Percentiles rank a stretch among this genome's conserved stretches.
phyloP scores from a whole-genome alignment of 192 early-diverging fungal species.

The Rhizophlyctis rosea region DNA sequence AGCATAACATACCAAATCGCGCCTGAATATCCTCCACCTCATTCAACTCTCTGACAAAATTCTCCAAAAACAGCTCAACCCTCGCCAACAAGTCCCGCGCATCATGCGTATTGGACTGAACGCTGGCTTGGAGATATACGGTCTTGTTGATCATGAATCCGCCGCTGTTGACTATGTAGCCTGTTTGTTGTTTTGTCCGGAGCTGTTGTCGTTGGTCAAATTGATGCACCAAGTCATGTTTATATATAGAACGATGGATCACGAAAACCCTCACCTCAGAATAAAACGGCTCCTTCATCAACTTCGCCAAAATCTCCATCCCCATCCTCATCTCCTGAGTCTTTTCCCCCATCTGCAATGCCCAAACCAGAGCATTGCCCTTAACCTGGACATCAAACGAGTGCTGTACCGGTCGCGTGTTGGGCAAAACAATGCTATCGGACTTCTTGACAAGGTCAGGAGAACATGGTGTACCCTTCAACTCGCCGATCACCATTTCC shows the following conservation, averaged over 20 bases:
- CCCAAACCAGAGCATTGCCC: conserved; percentile 38
- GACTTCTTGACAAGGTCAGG: conserved; percentile 7
- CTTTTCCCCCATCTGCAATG: conserved; percentile 7
- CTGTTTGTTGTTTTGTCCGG: conserved; percentile 39
- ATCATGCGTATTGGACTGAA: conserved; percentile 38
- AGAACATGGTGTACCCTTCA: conserved; percentile 18
- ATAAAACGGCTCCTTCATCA: conserved; percentile 45
- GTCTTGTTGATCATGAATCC: conserved; percentile 18
- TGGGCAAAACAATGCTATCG: conserved; percentile 7
- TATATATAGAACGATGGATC: too few species aligned
- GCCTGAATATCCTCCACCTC: not conserved
- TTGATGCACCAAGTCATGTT: not conserved
- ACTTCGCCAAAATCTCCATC: conserved; percentile 32
- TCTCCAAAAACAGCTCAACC: conserved; percentile 35
- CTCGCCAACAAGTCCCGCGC: conserved; percentile 32
- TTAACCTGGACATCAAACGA: conserved; percentile 19
- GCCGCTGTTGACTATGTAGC: conserved; percentile 35
- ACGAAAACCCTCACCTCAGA: conserved; percentile 22
- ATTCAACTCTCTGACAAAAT: conserved; percentile 24
- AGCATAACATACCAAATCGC: conserved; percentile 25
- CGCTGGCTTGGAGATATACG: conserved; percentile 25
- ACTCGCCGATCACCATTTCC: conserved; percentile 5
- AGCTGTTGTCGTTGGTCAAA: not conserved
- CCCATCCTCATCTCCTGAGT: conserved; percentile 10
- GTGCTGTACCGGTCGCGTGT: conserved; percentile 7